A percentile compares a stretch with the other conserved stretches of the same genome.
These are phyloP conservation scores for Sphagnum fallax DNA, from an alignment of 228 moss, liverwort and hornwort species.

Conservation along the genomic window DNA sequence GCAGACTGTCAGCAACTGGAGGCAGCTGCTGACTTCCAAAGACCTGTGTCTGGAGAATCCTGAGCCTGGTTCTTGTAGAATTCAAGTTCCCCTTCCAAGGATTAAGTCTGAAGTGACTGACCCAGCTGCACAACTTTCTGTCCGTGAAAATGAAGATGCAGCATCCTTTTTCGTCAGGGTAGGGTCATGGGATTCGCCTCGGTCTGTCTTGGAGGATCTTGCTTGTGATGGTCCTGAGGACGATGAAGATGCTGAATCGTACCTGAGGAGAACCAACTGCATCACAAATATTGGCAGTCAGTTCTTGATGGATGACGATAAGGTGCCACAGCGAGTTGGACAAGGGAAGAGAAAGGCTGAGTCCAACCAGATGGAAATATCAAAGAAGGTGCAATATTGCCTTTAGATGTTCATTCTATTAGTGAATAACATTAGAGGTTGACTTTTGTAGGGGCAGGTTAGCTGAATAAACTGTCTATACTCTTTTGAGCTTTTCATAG, in stretches of 20 bases:
- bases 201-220: conserved; percentile 29
- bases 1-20: conserved; percentile 21
- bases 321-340: neutral
- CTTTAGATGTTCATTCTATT: too few species aligned
- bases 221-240: conserved; percentile 29
- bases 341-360: neutral
- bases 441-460: too few species aligned
- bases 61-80: neutral
- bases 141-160: conserved; percentile 34
- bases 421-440: too few species aligned
- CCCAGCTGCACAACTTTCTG: conserved; percentile 6
- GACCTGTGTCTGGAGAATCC: neutral
- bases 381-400: neutral
- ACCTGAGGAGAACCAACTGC: conserved; percentile 33
- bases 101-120: neutral
- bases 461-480: too few species aligned
- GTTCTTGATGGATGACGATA: neutral
- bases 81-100: neutral
- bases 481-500: too few species aligned
- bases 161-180: conserved; percentile 33
- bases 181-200: conserved; percentile 36
- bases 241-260: conserved; percentile 44
- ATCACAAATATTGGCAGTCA: neutral
- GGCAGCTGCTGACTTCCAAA: conserved; percentile 29
- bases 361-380: neutral